These are phyloP conservation scores for Protomyces inundatus DNA, from an alignment of 1,139 yeast species.

Conservation along the genomic window DNA sequence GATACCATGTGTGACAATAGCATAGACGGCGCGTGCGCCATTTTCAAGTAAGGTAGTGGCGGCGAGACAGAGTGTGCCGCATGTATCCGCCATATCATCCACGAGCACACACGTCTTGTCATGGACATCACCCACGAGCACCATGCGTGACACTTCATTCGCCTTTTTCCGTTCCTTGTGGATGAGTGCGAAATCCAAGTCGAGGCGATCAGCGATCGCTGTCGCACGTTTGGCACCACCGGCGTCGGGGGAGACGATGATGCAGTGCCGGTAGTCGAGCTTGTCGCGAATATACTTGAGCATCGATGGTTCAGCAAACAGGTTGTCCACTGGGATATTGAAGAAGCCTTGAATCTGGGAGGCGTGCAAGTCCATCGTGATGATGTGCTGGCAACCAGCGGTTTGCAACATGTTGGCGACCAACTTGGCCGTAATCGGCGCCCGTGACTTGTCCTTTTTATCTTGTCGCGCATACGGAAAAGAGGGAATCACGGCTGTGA, in stretches of 20 bases:
- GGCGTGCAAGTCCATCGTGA: slow-evolving; percentile 97
- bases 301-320: slow-evolving; percentile 92
- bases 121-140: slow-evolving; percentile 89
- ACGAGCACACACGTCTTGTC: slow-evolving; percentile 77
- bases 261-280: slow-evolving; percentile 56
- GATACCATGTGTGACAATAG: slow-evolving; percentile 86
- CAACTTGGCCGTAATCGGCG: slow-evolving; percentile 93
- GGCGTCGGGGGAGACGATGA: slow-evolving; percentile 94
- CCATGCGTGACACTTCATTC: slow-evolving; percentile 92
- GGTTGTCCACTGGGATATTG: slow-evolving; percentile 93
- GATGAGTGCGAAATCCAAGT: slow-evolving; percentile 85
- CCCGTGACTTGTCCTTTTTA: slow-evolving; percentile 90
- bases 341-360: slow-evolving; percentile 97
- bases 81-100: slow-evolving; percentile 92
- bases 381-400: slow-evolving; percentile 94
- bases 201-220: slow-evolving; percentile 82
- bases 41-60: slow-evolving; percentile 86
- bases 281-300: slow-evolving; percentile 62
- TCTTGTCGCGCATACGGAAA: slow-evolving; percentile 97
- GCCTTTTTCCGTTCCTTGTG: slow-evolving; percentile 84
- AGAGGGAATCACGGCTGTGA: slow-evolving; percentile 85
- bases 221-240: slow-evolving; percentile 99
- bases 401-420: slow-evolving; percentile 82
- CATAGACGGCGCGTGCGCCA: slow-evolving; percentile 82
- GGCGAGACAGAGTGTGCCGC: slow-evolving; percentile 85